Percentiles rank a stretch among this genome's conserved stretches.
These are phyloP conservation scores for Bruguiera hainesii DNA, from an alignment of 441 rosid genomes.

Conservation along the genomic window DNA sequence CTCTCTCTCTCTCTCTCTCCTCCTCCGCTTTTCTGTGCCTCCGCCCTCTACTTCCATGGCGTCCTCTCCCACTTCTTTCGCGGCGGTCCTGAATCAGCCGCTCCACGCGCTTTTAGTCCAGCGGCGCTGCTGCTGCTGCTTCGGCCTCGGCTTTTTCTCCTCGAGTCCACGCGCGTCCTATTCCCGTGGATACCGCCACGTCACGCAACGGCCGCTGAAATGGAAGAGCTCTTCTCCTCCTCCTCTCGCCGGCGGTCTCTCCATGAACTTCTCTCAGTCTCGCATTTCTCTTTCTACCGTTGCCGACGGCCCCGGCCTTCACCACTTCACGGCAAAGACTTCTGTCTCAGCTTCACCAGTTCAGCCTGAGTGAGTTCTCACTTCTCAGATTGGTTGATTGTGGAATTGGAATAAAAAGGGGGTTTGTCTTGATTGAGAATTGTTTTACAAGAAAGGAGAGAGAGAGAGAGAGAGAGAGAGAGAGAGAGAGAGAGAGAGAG, in stretches of 20 bases:
- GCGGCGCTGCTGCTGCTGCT: constrained; percentile 23
- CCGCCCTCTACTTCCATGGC: constrained; percentile 39
- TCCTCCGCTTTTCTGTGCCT: constrained; percentile 5
- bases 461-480: too few relatives aligned
- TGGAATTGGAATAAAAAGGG: background rate
- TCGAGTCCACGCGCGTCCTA: constrained; percentile 20
- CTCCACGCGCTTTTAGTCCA: constrained; percentile 40
- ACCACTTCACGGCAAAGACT: constrained; percentile 56
- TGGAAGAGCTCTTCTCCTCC: constrained; percentile 25
- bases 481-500: too few relatives aligned
- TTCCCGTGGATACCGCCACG: constrained; percentile 18
- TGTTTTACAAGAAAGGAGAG: too few relatives aligned
- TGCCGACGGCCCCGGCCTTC: constrained; percentile 51
- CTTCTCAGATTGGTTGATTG: background rate
- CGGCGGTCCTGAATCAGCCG: constrained; percentile 43
- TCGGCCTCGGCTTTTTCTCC: constrained; percentile 38
- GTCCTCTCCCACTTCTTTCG: constrained; percentile 52
- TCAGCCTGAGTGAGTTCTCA: constrained; percentile 52
- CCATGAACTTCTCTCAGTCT: constrained; percentile 47
- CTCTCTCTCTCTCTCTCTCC: background rate
- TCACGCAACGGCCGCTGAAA: constrained; percentile 22
- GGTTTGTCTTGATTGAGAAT: background rate
- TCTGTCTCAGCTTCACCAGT: constrained; percentile 42
- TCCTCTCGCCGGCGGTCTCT: constrained; percentile 38
- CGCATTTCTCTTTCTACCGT: constrained; percentile 22